These are phyloP conservation scores for Salix purpurea DNA, from an alignment of 345 rosid genomes.

Conservation along the genomic window DNA sequence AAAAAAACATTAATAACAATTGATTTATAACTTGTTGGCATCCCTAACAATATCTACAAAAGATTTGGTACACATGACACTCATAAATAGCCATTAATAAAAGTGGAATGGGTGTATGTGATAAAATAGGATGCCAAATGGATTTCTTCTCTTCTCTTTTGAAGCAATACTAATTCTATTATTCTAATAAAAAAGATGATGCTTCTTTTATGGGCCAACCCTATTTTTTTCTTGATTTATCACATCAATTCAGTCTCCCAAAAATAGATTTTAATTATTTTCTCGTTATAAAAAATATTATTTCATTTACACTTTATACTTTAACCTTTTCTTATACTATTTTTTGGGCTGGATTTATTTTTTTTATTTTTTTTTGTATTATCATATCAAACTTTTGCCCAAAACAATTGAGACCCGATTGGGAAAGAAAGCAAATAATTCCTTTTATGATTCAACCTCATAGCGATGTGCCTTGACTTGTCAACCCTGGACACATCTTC, in stretches of 20 bases:
- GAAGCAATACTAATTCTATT: neutral
- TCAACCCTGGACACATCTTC: neutral
- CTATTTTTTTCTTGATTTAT: neutral
- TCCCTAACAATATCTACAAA: too few species aligned
- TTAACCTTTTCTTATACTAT: neutral
- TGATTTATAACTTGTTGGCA: too few species aligned
- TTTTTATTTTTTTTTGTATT: neutral
- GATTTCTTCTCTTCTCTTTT: neutral
- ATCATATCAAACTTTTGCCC: neutral
- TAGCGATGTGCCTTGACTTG: neutral
- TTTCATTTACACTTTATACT: neutral
- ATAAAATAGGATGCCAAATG: neutral
- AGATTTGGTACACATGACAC: too few species aligned
- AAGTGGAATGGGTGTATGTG: too few species aligned
- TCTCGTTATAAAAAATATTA: neutral
- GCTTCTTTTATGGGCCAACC: neutral
- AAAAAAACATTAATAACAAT: too few species aligned
- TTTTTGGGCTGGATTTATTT: neutral
- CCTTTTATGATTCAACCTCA: neutral
- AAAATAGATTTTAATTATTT: neutral
- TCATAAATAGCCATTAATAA: too few species aligned
- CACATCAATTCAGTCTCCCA: neutral
- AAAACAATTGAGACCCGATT: neutral
- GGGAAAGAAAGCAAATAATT: neutral
- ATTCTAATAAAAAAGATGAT: neutral